These are phyloP conservation scores for Tolypocladium endophyticum DNA, from an alignment of 2,329 filamentous ascomycete genomes.

Conservation along the genomic window DNA sequence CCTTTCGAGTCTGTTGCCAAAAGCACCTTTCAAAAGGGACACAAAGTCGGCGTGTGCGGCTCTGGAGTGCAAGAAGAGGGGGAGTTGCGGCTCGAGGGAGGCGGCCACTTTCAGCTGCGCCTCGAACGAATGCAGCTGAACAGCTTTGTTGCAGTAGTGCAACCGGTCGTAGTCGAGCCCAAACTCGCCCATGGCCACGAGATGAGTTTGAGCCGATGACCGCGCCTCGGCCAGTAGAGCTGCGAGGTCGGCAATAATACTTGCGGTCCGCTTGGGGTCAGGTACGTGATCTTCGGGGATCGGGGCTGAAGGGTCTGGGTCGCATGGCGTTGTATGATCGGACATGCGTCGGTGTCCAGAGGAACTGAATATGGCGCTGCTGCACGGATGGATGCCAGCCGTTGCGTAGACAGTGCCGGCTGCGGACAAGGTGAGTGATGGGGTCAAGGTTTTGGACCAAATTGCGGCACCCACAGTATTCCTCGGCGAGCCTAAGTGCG, in stretches of 20 bases:
- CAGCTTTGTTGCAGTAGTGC: slow-evolving; percentile 65
- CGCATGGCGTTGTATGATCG: slow-evolving; percentile 35
- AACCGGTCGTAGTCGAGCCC: slow-evolving; percentile 94
- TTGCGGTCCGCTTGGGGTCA: slow-evolving; percentile 30
- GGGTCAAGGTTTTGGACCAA: slow-evolving; percentile 1
- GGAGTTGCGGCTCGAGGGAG: slow-evolving; percentile 58
- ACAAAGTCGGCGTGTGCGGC: slow-evolving; percentile 84
- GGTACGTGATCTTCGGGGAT: slow-evolving; percentile 37
- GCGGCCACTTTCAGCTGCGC: slow-evolving; percentile 72
- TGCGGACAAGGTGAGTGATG: slow-evolving; percentile 20
- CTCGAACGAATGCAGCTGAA: slow-evolving; percentile 78
- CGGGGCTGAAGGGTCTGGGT: slow-evolving; percentile 37
- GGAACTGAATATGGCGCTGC: slow-evolving; percentile 65
- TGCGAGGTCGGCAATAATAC: slow-evolving; percentile 50
- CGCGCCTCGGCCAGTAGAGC: slow-evolving; percentile 52
- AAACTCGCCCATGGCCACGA: slow-evolving; percentile 86
- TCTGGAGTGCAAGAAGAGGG: slow-evolving; percentile 85
- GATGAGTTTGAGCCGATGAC: slow-evolving; percentile 24
- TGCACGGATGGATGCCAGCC: slow-evolving; percentile 89
- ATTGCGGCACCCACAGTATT: slow-evolving; percentile 52
- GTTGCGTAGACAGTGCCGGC: slow-evolving; percentile 80
- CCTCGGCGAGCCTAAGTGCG: slow-evolving; percentile 61
- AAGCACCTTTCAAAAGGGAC: slow-evolving; percentile 48
- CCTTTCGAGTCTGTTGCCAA: slow-evolving; percentile 47
- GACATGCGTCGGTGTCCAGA: slow-evolving; percentile 28